Evolutionary conservation across 441 rosid species (phyloP), one percentile per base, ranked within the genome.

Genomic region (Macaranga tanarius): DNA sequence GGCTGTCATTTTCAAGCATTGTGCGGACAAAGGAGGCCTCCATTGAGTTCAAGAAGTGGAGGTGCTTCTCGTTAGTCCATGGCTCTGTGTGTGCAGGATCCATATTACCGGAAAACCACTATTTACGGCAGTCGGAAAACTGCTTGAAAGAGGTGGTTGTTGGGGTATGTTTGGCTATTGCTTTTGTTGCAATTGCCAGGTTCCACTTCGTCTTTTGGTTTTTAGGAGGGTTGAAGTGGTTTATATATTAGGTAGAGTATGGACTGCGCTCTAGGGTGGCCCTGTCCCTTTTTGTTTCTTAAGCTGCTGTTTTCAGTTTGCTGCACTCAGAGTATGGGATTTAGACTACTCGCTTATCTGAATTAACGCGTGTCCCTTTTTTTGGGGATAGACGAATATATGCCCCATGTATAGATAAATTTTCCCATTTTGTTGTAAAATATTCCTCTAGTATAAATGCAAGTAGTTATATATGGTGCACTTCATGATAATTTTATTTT

Each of bases 51-150:
- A 90, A 57, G 86, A 64, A 88, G 67, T 70, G 78, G 52, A 80
- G 17, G 81, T 88, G 95, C 83, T 80, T 86, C 86, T 87, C 90
- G 84, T 89, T 65, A 5, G 89, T 89, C 94, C 92, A 89, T 9
- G 71, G 20, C 28, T 76, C 83, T 1, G 65, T 44, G 55, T 51
- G 62, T 55, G 42, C 22, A 16, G 75, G 52, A 12, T 76, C 83
- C 84, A 82, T 85, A 10, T 22, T 13, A 16, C 62, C 54, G 44
- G 58, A 10, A 52, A 34, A 70, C 8, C 9, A 42, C 25, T 19
- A 6, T 17, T 7, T 34, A 2, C 7, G 44, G 1, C 15, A n/a
- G 66, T 73, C 66, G 65, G 78, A 9, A 28, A 28, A 28, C 31
- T 28, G 31, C n/a, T n/a, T n/a, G n/a, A 10, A 72, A 72, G 22